Base-by-base conservation (phyloP, 108 stramenopile genomes). In the Seminavis robusta region DNA sequence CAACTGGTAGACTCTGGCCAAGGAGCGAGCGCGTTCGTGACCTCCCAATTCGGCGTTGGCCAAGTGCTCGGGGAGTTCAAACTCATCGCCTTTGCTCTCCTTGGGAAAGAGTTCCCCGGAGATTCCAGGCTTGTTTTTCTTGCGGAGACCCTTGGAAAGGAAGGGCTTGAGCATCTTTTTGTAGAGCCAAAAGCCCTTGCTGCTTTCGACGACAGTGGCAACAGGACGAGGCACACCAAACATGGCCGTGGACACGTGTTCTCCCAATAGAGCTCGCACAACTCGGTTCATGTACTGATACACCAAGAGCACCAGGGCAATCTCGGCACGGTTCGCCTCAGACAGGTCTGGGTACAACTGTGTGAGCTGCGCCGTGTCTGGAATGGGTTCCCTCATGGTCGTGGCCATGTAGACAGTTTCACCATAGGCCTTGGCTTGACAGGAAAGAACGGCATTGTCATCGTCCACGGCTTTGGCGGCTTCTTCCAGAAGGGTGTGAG, bases 201-300 rank as follows among this genome's bases (percentile, higher is more conserved):
- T 24, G 26, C 47, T 48, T 23, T 48, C 47, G 24, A 48, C 27
- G 21, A 15, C 15, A 21, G n/a, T 48, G 4, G 47, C 47, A 4
- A 48, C 47, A 15, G n/a, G n/a, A 5, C 47, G 47, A 4, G 47
- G 47, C 21, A 48, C 47, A 6, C 44, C 26, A 27, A 48, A 48
- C 19, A 24, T 24, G 10, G 47, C 47, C 25, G 47, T 48, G 47
- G 47, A 48, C 47, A 48, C 3, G 4, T 48, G 25, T 24, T 48
- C 47, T 6, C 47, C 47, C 5, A 48, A 15, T 4, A 48, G n/a
- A 24, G 47, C 47, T 5, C 47, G 23, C 5, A 24, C 24, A 3
- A 24, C 24, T 3, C 47, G 5, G 27, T 48, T 48, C 47, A 48
- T 48, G 20, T 48, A 26, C 21, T 19, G 5, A 3, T 27, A 24